A percentile compares a stretch with the other conserved stretches of the same genome.
Evolutionary conservation across 176 grass and related monocot species (phyloP).

Genomic region (Oryza meyeriana): DNA sequence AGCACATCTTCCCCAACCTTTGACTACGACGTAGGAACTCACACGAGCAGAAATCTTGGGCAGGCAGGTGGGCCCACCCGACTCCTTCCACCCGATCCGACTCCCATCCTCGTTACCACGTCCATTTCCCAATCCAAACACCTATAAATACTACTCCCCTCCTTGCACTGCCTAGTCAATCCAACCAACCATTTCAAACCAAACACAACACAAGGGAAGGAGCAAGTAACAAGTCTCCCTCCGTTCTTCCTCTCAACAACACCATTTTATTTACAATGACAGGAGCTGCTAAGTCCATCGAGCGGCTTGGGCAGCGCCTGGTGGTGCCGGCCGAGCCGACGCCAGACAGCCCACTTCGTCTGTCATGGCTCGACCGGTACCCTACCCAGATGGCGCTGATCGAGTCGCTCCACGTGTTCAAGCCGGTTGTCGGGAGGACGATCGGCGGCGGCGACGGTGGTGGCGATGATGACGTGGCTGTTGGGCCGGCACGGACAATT

Average conservation of each 20-base stretch:
- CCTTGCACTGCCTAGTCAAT: conserved; percentile 15
- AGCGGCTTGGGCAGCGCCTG: conserved; percentile 33
- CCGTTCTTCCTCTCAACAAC: background rate
- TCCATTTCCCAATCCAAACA: background rate
- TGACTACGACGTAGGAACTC: conserved; percentile 32
- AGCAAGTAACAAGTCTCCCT: background rate
- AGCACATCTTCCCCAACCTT: background rate
- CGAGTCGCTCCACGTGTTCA: conserved; percentile 91
- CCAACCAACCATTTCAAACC: conserved; percentile 8
- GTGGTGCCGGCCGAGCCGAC: conserved; percentile 56
- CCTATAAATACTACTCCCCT: conserved; percentile 17
- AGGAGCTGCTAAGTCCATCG: conserved; percentile 34
- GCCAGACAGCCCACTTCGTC: conserved; percentile 32
- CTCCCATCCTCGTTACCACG: conserved; percentile 34
- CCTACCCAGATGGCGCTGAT: conserved; percentile 91
- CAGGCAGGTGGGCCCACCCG: conserved; percentile 18
- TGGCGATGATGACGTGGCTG: background rate
- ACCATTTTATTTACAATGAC: background rate
- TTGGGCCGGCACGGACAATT: conserved; percentile 44
- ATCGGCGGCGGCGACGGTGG: background rate
- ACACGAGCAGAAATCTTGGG: background rate
- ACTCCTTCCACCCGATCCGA: conserved; percentile 27
- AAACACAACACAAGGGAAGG: background rate
- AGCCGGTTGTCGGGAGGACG: background rate
- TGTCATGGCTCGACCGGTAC: conserved; percentile 93